Evolutionary conservation across 441 rosid genomes (phyloP), one percentile per base, ranked within the genome.

Genomic region (Populus hybrid): DNA sequence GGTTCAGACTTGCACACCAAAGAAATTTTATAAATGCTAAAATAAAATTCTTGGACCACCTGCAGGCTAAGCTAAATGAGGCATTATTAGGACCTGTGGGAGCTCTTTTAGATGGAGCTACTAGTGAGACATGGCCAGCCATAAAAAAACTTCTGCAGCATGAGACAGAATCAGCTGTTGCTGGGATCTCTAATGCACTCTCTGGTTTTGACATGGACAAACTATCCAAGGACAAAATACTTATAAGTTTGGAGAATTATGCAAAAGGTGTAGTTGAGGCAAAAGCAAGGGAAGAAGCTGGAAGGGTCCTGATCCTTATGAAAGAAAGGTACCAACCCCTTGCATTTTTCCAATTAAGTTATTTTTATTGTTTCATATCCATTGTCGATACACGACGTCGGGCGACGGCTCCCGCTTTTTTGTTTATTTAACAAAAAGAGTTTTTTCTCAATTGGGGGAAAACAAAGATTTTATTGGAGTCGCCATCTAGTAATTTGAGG

Each of bases 271-370:
- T 92, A 67, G 97, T 94, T 83, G 99, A 97, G 87, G 83, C 89
- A 68, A 97, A 94, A 87, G 90, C 97, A 21, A 93, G 84, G 87
- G 98, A 93, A 87, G 97, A 94, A 85, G 93, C 99, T 79, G 97
- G 93, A 74, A 88, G 93, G 87, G 97, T 89, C 64, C 77, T 97
- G 82, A 90, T 87, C 81, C 93, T 88, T 72, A 97, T 97, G 99
- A 97, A 94, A 86, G 99, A 97, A 78, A 88, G 97, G 99, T 97
- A 61, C 36, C 42, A 82, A 81, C 61, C 73, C 69, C 63, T 42
- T 77, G 75, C 23, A 53, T 67, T 68, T 70, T 68, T 74, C 81
- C 50, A 31, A 56, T 71, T 75, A 4, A 73, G 77, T 63, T 72
- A 16, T 72, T 68, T 77, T 38, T 21, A 68, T 76, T 81, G 28